phyloP scores from a whole-genome alignment of 371 early-diverging fungal genomes.

The Rhizomucor miehei region DNA sequence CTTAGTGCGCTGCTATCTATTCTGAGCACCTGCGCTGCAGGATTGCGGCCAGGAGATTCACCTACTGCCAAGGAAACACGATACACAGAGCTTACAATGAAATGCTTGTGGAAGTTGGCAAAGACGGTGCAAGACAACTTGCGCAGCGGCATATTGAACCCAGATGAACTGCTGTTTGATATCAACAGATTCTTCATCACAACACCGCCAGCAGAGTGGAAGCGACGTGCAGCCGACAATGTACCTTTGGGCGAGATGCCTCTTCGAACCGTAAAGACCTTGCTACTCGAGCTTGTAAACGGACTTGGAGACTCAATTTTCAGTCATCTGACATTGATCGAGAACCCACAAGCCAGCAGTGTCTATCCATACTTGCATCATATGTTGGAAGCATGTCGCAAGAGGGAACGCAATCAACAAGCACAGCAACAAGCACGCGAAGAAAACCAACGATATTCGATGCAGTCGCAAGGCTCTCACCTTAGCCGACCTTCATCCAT shows the following conservation, averaged over 20 bases:
- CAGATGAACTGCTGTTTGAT: slow-evolving; percentile 64
- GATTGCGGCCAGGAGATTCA: slow-evolving; percentile 49
- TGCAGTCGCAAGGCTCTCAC: slow-evolving; percentile 27
- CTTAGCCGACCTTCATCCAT: slow-evolving; percentile 34
- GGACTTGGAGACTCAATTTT: slow-evolving; percentile 63
- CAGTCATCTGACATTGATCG: slow-evolving; percentile 61
- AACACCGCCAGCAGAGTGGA: slow-evolving; percentile 86
- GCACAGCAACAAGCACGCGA: slow-evolving; percentile 16
- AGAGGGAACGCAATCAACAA: slow-evolving; percentile 44
- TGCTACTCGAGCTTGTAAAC: slow-evolving; percentile 75
- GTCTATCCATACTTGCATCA: slow-evolving; percentile 70
- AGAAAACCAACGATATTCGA: slow-evolving; percentile 10
- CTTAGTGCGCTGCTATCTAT: slow-evolving; percentile 56
- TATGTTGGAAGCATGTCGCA: slow-evolving; percentile 65
- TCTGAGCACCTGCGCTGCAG: slow-evolving; percentile 46
- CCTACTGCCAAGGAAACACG: slow-evolving; percentile 58
- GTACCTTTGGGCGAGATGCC: slow-evolving; percentile 89
- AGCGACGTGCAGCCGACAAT: slow-evolving; percentile 68
- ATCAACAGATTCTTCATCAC: slow-evolving; percentile 80
- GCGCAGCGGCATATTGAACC: slow-evolving; percentile 42
- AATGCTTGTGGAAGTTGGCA: slow-evolving; percentile 94
- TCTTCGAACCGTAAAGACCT: slow-evolving; percentile 89
- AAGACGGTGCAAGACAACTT: slow-evolving; percentile 77
- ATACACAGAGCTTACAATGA: slow-evolving; percentile 90
- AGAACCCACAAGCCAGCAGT: slow-evolving; percentile 59